phyloP scores from a whole-genome alignment of 2,329 filamentous ascomycete genomes.

The Mycocentrospora acerina region DNA sequence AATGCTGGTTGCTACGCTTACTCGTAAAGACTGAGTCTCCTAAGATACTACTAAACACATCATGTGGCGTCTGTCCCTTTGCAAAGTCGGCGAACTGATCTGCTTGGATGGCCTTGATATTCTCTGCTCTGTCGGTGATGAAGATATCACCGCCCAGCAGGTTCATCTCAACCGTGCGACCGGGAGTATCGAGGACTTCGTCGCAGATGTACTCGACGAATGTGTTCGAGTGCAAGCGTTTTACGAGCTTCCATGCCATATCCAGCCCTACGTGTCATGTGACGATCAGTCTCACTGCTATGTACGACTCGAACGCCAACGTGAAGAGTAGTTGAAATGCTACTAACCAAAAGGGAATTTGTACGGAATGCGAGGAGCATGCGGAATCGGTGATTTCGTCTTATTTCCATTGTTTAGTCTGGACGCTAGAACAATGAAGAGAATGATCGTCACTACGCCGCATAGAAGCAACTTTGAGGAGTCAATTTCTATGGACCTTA shows the following conservation, averaged over 20 bases:
- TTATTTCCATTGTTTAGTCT: too few species aligned
- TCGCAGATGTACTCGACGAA: conserved; percentile 9
- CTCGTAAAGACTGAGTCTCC: conserved; percentile 8
- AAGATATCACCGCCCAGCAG: conserved; percentile 7
- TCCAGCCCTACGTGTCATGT: conserved; percentile 2
- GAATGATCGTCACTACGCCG: too few species aligned
- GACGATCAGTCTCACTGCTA: conserved; percentile 2
- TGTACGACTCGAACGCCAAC: neutral
- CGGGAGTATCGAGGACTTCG: conserved; percentile 6
- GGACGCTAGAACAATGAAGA: too few species aligned
- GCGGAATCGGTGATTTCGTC: too few species aligned
- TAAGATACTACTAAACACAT: conserved; percentile 9
- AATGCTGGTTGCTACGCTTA: too few species aligned
- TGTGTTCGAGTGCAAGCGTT: conserved; percentile 4
- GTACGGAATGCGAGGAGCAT: too few species aligned
- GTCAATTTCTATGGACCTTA: too few species aligned
- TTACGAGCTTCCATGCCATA: conserved; percentile 8
- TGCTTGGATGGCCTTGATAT: conserved; percentile 11
- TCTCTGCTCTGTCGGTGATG: conserved; percentile 9
- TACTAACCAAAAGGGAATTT: too few species aligned
- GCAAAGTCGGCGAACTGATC: conserved; percentile 7
- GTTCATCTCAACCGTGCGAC: conserved; percentile 9
- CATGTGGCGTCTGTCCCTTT: conserved; percentile 7
- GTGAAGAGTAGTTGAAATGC: too few species aligned
- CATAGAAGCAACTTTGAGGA: too few species aligned